Evolutionary conservation across 2,329 filamentous ascomycete genomes (phyloP).

Genomic region (Fusarium drepaniforme): DNA sequence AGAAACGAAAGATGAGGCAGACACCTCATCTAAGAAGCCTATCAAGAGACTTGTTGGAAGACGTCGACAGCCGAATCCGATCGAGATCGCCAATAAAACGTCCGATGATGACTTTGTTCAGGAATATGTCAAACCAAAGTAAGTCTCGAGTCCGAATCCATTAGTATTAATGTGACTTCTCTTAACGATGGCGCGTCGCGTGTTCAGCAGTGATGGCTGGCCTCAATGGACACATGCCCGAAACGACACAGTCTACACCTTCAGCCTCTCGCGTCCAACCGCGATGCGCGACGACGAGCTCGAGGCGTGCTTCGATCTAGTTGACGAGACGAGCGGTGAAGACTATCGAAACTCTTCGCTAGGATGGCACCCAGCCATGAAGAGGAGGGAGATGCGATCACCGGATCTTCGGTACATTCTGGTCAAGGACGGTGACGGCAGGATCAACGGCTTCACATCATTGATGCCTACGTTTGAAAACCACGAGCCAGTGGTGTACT

Average conservation of each 20-base stretch:
- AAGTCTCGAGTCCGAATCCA: conserved; percentile 22
- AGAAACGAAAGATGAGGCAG: not conserved
- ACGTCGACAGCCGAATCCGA: conserved; percentile 46
- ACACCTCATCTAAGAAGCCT: conserved; percentile 1
- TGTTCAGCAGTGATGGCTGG: conserved; percentile 46
- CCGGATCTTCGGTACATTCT: conserved; percentile 77
- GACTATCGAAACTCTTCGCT: conserved; percentile 73
- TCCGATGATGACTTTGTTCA: conserved; percentile 61
- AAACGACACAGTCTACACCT: conserved; percentile 54
- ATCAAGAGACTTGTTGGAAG: conserved; percentile 23
- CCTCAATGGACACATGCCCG: conserved; percentile 64
- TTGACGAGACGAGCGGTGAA: conserved; percentile 72
- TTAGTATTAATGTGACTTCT: not conserved
- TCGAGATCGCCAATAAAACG: conserved; percentile 63
- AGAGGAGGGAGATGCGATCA: conserved; percentile 76
- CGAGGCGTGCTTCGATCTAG: conserved; percentile 65
- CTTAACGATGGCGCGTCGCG: not conserved
- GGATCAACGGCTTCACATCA: conserved; percentile 70
- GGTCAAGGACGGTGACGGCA: conserved; percentile 54
- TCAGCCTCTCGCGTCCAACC: conserved; percentile 57
- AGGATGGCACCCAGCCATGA: conserved; percentile 73
- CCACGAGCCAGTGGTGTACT: conserved; percentile 75
- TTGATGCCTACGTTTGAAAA: conserved; percentile 80
- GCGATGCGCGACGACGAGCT: conserved; percentile 60
- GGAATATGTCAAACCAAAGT: conserved; percentile 63